Conservation (phyloP, 768 basidiomycete species). For the Xanthoconium purpureum region DNA sequence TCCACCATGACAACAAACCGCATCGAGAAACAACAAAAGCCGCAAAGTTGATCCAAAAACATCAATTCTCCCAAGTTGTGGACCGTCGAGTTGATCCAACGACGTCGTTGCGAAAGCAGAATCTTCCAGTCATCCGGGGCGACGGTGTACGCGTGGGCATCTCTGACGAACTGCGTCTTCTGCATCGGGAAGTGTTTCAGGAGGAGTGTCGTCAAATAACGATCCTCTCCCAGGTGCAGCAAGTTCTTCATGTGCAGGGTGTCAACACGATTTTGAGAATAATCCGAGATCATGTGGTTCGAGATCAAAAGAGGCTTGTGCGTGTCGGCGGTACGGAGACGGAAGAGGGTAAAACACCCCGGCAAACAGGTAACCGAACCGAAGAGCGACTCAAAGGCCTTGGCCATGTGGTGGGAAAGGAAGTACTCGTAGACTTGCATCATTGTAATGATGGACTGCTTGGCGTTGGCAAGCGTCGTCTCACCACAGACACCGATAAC, state of each 20-base stretch:
- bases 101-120: constrained; percentile 90
- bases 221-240: constrained; percentile 97
- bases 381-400: constrained; percentile 95
- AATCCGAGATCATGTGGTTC: constrained; percentile 86
- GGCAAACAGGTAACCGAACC: constrained; percentile 98
- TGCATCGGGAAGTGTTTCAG: constrained; percentile 92
- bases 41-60: constrained; percentile 87
- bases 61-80: constrained; percentile 94
- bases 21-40: constrained; percentile 99
- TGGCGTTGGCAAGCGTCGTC: constrained; percentile 87
- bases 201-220: constrained; percentile 92
- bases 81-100: constrained; percentile 99
- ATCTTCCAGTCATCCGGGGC: constrained; percentile 96
- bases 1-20: constrained; percentile 98
- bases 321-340: constrained; percentile 89
- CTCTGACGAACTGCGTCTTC: constrained; percentile 95
- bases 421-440: constrained; percentile 99
- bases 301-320: constrained; percentile 94
- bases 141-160: constrained; percentile 91
- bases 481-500: constrained; percentile 94
- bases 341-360: constrained; percentile 98
- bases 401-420: constrained; percentile 98
- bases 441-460: constrained; percentile 95
- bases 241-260: constrained; percentile 99
- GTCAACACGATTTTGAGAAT: constrained; percentile 94